phyloP scores from a whole-genome alignment of 169 alveolate genomes.

The Plasmodium ovale region DNA sequence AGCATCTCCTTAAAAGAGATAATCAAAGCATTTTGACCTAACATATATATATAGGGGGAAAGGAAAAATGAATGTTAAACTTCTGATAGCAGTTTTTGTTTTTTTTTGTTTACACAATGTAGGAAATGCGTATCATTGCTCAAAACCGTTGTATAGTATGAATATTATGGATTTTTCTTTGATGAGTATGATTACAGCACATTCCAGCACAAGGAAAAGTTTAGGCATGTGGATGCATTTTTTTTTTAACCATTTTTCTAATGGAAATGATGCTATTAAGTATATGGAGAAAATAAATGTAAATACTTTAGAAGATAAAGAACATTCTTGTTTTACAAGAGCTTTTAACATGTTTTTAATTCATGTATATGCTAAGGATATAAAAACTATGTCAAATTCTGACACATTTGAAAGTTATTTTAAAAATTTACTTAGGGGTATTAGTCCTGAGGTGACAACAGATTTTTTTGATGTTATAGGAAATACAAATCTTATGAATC shows the following conservation, averaged over 20 bases:
- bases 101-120: conserved; percentile 22
- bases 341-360: conserved; percentile 39
- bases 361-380: conserved; percentile 18
- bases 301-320: conserved; percentile 17
- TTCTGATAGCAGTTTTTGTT: conserved; percentile 7
- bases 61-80: conserved; percentile 37
- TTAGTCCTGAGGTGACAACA: neutral
- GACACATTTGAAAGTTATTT: neutral
- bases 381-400: conserved; percentile 1
- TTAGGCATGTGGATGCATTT: conserved; percentile 60
- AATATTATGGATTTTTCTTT: conserved; percentile 17
- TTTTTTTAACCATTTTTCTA: conserved; percentile 36
- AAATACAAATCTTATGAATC: neutral
- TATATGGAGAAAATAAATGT: conserved; percentile 10
- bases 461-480: conserved; percentile 12
- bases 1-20: neutral
- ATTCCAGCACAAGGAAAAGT: neutral
- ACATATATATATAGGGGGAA: too few relatives aligned
- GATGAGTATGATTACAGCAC: neutral
- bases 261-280: conserved; percentile 5
- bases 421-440: conserved; percentile 3
- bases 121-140: conserved; percentile 14
- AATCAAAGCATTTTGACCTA: too few relatives aligned
- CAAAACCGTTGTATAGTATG: neutral
- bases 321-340: conserved; percentile 20